Conservation (phyloP, 441 rosid genomes). For the Euphorbia celastroides region DNA sequence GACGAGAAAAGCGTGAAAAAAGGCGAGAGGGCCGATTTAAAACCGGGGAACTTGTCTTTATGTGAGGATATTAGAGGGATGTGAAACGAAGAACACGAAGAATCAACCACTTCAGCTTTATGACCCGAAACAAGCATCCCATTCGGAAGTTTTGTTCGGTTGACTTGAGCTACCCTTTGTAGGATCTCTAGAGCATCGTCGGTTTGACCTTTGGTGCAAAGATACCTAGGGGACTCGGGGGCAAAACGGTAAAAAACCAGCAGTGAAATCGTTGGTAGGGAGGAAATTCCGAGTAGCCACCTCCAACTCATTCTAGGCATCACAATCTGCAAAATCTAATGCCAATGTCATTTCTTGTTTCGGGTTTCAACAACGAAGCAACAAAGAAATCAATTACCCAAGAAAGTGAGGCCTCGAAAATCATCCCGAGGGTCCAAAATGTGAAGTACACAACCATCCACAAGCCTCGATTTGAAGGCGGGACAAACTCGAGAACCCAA, state of each 20-base stretch:
- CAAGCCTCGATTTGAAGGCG: constrained; percentile 43
- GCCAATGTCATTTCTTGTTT: too few species aligned
- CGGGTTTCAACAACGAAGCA: too few species aligned
- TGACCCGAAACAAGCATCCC: constrained; percentile 41
- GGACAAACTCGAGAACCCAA: constrained; percentile 63
- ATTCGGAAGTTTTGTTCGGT: constrained; percentile 45
- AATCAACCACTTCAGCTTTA: constrained; percentile 15
- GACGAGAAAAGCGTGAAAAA: constrained; percentile 44
- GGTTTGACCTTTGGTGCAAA: constrained; percentile 51
- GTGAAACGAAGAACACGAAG: constrained; percentile 19
- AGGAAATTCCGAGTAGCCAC: constrained; percentile 78
- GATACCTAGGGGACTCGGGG: constrained; percentile 76
- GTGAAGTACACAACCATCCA: constrained; percentile 54
- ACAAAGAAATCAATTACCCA: too few species aligned
- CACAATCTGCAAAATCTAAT: constrained; percentile 53
- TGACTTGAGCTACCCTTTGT: constrained; percentile 50
- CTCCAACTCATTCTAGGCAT: constrained; percentile 77
- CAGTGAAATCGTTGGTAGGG: constrained; percentile 53
- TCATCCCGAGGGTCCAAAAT: constrained; percentile 56
- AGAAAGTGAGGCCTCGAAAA: constrained; percentile 54
- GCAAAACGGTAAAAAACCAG: constrained; percentile 51
- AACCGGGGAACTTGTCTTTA: neutral
- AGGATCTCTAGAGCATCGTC: constrained; percentile 49
- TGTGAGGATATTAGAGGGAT: constrained; percentile 26
- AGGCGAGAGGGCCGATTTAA: constrained; percentile 28